Conservation (phyloP, 306 rosid species). For the Cotoneaster glaucophyllus region DNA sequence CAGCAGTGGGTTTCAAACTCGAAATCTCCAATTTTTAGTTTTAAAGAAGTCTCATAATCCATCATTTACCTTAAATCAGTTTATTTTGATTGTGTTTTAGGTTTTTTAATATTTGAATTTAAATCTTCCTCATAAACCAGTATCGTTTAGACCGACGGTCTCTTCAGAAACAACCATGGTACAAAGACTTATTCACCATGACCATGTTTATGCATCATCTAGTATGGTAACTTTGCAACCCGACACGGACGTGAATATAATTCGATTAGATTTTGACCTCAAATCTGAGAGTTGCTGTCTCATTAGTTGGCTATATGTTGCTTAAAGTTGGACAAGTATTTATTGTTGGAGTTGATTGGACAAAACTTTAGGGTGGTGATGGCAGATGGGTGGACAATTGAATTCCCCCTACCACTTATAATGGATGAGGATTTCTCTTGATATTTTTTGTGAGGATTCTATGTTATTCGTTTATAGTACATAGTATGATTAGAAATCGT, state of each 20-base stretch:
- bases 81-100: too few species aligned
- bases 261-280: background rate
- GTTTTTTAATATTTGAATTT: too few species aligned
- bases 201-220: background rate
- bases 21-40: too few species aligned
- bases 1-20: too few species aligned
- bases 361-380: conserved; percentile 31
- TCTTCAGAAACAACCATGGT: background rate
- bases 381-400: conserved; percentile 12
- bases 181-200: background rate
- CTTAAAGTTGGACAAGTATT: conserved; percentile 18
- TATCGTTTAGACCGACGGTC: too few species aligned
- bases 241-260: background rate
- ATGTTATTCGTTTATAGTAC: too few species aligned
- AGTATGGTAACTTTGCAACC: background rate
- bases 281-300: background rate
- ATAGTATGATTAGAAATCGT: accelerated
- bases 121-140: too few species aligned
- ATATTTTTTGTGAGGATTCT: accelerated
- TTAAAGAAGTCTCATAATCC: accelerated
- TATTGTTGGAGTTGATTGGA: conserved; percentile 28
- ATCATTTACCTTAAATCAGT: too few species aligned
- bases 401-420: conserved; percentile 5
- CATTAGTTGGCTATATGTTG: conserved; percentile 15
- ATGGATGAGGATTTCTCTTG: background rate